These are phyloP conservation scores for Suhomyces wounanorum DNA, from an alignment of 1,139 yeast species.

Conservation along the genomic window DNA sequence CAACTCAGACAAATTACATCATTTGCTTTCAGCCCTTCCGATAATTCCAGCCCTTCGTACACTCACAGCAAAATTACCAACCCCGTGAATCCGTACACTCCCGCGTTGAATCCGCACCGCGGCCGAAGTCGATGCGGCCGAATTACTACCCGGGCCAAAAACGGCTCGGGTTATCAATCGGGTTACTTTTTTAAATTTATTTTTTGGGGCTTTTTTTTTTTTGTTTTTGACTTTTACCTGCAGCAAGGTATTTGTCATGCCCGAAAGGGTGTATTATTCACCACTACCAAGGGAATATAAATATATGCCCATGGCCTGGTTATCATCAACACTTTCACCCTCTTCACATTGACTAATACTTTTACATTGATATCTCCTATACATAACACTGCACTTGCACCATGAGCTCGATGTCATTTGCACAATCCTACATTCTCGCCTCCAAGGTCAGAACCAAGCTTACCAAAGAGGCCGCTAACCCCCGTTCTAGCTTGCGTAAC, in stretches of 20 bases:
- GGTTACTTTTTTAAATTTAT: background rate
- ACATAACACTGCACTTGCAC: background rate
- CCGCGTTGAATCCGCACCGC: background rate
- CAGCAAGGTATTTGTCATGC: constrained; percentile 6
- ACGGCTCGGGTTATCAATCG: constrained; percentile 10
- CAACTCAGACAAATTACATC: background rate
- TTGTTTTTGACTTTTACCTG: constrained; percentile 2
- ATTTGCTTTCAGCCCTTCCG: background rate
- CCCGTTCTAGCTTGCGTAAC: constrained; percentile 60
- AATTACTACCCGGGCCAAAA: constrained; percentile 2
- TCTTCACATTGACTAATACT: background rate
- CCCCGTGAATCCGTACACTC: background rate
- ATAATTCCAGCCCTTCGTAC: constrained; percentile 1
- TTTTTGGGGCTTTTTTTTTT: constrained; percentile 2
- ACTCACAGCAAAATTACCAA: background rate
- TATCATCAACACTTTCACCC: background rate
- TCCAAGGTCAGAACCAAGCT: constrained; percentile 69
- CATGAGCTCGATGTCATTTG: constrained; percentile 33
- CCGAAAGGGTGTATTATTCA: background rate
- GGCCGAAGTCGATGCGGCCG: constrained; percentile 3
- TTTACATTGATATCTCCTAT: background rate
- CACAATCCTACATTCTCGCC: constrained; percentile 67
- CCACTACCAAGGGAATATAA: background rate
- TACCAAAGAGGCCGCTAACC: constrained; percentile 63
- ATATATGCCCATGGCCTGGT: background rate